phyloP scores from a whole-genome alignment of 2,329 filamentous ascomycete species.

The Trichophaea hybrida region DNA sequence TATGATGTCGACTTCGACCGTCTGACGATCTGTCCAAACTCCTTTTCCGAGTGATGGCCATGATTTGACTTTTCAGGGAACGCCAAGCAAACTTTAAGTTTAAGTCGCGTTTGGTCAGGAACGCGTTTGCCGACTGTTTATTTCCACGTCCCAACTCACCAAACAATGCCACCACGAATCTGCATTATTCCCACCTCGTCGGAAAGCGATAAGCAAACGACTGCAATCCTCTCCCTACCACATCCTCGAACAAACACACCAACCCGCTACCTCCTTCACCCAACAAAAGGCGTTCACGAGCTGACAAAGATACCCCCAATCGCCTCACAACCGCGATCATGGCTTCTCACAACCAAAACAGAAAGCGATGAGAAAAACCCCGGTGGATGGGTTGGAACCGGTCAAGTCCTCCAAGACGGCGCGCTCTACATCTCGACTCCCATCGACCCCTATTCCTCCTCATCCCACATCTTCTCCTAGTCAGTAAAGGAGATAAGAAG shows the following conservation, averaged over 20 bases:
- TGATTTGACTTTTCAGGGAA: too few relatives aligned
- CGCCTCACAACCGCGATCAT: constrained; percentile 44
- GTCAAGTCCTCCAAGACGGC: constrained; percentile 34
- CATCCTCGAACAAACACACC: constrained; percentile 44
- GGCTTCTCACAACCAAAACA: constrained; percentile 37
- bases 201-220: constrained; percentile 19
- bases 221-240: constrained; percentile 45
- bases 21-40: too few relatives aligned
- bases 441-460: constrained; percentile 76
- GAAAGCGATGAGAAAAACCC: not conserved
- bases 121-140: too few relatives aligned
- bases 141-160: not conserved
- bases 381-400: constrained; percentile 12
- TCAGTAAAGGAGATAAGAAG: constrained; percentile 34
- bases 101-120: too few relatives aligned
- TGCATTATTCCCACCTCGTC: not conserved
- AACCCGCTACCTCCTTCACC: constrained; percentile 48
- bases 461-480: constrained; percentile 51
- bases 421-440: constrained; percentile 73
- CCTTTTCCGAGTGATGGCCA: too few relatives aligned
- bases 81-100: too few relatives aligned
- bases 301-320: constrained; percentile 45
- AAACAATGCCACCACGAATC: not conserved
- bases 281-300: constrained; percentile 48
- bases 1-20: too few relatives aligned